Evolutionary conservation across 1,139 yeast species (phyloP), one percentile per base, ranked within the genome.

Genomic region (Geotrichum bryndzae): DNA sequence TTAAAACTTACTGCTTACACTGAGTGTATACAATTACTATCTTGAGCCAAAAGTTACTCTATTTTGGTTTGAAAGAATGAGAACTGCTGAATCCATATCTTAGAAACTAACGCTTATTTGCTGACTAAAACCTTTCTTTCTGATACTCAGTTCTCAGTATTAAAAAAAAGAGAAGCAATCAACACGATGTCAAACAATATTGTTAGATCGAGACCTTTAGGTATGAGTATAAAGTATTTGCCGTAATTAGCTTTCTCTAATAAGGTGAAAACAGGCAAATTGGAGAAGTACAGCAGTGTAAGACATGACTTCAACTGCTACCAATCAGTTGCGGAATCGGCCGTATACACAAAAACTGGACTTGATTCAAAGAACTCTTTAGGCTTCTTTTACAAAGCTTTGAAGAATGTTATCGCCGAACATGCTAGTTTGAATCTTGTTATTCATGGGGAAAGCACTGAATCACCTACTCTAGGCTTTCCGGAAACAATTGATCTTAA

Each of bases 251-350:
- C 33, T 22, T 23, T 15, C 41, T 23, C 13, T n/a, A 10, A 33
- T n/a, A 10, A 5, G 38, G 22, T 15, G n/a, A 46, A 22, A 22
- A 23, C 53, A 59, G 61, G 59, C 23, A 35, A 11, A 15, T 8
- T 55, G n/a, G 61, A 59, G 27, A 3, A 15, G 2, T 59, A 55
- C 48, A 33, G 53, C 7, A 52, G 56, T 23, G 3, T 55, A 31
- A 29, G 59, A 45, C 61, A 59, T 29, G 53, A 52, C 35, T 50
- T 59, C 27, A 52, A 55, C 15, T 41, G 53, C 13, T 59, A 55
- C 51, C 35, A 41, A 5, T 31, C 54, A 3, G 59, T 59, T 5
- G 51, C 56, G 11, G 11, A 55, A 7, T 51, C 61, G 3, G 61
- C 56, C 10, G 53, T 46, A 11, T 59, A 27, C 54, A 41, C 45